Base-by-base conservation (phyloP, 2,329 filamentous ascomycete species). In the Penicillium decumbens region DNA sequence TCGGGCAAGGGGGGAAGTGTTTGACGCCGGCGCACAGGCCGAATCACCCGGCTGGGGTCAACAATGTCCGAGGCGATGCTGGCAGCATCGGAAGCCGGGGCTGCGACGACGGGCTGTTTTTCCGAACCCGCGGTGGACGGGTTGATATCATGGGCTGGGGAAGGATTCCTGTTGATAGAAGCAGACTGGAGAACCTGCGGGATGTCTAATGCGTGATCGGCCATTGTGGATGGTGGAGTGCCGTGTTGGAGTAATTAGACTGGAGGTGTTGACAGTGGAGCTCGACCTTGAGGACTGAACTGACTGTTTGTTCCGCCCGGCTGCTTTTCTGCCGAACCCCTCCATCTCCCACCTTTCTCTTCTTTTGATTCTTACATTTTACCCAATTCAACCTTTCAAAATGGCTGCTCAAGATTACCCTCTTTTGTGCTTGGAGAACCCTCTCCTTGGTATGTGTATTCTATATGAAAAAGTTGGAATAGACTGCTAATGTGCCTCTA, bases 361-460 rank as follows among this genome's bases (percentile, higher is more conserved):
- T 50, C 47, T 42, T 52, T 53, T 49, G 49, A 37, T 29, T 51
- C 24, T 41, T 44, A 45, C 45, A 49, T 33, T n/a, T 45, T 29
- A 40, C 32, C 42, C 41, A 33, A 41, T 48, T 28, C 33, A 51
- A 50, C 44, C 2, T 29, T 51, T 33, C 54, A 75, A 65, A 66
- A 95, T 95, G 89, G 80, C 88, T 68, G 69, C 74, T 63, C 87
- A 90, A 76, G 85, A 90, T 74, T 97, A 87, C 77, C 80, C 88
- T 73, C 87, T 98, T 66, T 81, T 97, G 68, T 93, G 87, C 75
- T 77, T 98, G 66, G 93, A 96, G 85, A 98, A 98, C 76, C 93
- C 93, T 72, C 85, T 98, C 65, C 87, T 98, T 65, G 92, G 88
- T 91, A 47, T 47, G 65, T 67, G 28, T 40, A 10, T 25, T 30